phyloP scores from a whole-genome alignment of 2,329 filamentous ascomycete genomes.

The Alternaria hordeiaustralica region DNA sequence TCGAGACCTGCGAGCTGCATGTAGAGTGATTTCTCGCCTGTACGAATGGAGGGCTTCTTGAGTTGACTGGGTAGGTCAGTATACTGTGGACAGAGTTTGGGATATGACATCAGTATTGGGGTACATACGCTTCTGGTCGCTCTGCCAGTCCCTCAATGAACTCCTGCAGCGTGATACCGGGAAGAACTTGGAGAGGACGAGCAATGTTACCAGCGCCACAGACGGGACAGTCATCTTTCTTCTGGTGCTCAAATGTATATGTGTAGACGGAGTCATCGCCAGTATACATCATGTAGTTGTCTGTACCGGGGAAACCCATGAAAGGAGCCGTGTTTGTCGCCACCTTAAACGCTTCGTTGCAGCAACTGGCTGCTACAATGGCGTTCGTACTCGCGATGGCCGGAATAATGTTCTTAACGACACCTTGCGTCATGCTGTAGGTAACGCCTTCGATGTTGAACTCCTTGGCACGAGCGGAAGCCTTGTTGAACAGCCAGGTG shows the following conservation, averaged over 20 bases:
- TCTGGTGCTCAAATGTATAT: slow-evolving; percentile 94
- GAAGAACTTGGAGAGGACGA: slow-evolving; percentile 74
- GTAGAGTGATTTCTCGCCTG: slow-evolving; percentile 84
- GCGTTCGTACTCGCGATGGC: slow-evolving; percentile 98
- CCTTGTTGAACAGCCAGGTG: slow-evolving; percentile 92
- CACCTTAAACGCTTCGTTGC: slow-evolving; percentile 96
- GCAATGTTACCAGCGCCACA: slow-evolving; percentile 76
- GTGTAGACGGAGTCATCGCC: slow-evolving; percentile 96
- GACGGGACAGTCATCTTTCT: slow-evolving; percentile 92
- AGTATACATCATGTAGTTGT: slow-evolving; percentile 98
- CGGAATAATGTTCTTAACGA: slow-evolving; percentile 99
- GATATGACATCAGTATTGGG: neutral
- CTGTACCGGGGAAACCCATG: slow-evolving; percentile 73
- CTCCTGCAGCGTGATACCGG: slow-evolving; percentile 76
- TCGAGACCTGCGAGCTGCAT: slow-evolving; percentile 87
- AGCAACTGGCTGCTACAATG: slow-evolving; percentile 93
- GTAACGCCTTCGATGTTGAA: slow-evolving; percentile 93
- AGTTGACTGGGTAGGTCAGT: slow-evolving; percentile 63
- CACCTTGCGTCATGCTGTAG: slow-evolving; percentile 93
- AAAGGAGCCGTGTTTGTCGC: slow-evolving; percentile 81
- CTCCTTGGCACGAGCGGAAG: slow-evolving; percentile 78
- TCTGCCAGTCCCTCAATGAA: slow-evolving; percentile 84
- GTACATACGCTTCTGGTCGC: slow-evolving; percentile 72
- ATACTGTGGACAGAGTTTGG: neutral
- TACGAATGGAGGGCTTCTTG: slow-evolving; percentile 88